Evolutionary conservation across 2,329 filamentous ascomycete species (phyloP), one percentile per base, ranked within the genome.

Genomic region (Talaromyces sp.): DNA sequence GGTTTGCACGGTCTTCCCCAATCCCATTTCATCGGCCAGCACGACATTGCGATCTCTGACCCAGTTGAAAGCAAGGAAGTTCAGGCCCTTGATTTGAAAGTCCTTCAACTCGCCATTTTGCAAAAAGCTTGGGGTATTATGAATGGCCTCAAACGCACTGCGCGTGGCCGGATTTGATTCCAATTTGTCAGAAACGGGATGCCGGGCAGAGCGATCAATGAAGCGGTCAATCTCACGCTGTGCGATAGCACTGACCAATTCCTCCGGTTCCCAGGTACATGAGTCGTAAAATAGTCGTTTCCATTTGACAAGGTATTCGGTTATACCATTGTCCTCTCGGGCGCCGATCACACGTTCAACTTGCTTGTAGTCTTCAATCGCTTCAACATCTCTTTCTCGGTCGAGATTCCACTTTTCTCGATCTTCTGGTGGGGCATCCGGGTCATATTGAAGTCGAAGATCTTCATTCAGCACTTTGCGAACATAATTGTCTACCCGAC

Each of bases 51-150:
- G 94, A 50, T 86, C 87, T 66, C 89, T 87, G 48, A 89, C 90
- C 95, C 95, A 99, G 74, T 97, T 96, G 74, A 96, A 91, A 41
- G 90, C 90, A 57, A 99, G 80, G 73, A 97, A 99, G 76, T 97
- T 97, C 55, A 99, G 79, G 27, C 95, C 94, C 60, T 88, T 90
- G 64, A 97, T 82, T 74, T 99, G 95, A 70, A 99, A 99, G 59
- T 92, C 87, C 62, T 94, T 87, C 47, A 99, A 83, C 71, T 94
- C 85, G 39, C 94, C 94, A 62, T 86, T 85, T 61, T 87, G 83
- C 73, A 99, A 86, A 69, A 96, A 99, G 30, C 83, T 81, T 0
- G 94, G 94, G 65, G 97, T 93, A 52, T 86, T 84, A 56, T 89
- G 88, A 59, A 95, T 91, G 49, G 76, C 74, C 75, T 84, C 82